phyloP scores from a whole-genome alignment of 129 eudicot species.

The Rutidosis leptorrhynchoides region DNA sequence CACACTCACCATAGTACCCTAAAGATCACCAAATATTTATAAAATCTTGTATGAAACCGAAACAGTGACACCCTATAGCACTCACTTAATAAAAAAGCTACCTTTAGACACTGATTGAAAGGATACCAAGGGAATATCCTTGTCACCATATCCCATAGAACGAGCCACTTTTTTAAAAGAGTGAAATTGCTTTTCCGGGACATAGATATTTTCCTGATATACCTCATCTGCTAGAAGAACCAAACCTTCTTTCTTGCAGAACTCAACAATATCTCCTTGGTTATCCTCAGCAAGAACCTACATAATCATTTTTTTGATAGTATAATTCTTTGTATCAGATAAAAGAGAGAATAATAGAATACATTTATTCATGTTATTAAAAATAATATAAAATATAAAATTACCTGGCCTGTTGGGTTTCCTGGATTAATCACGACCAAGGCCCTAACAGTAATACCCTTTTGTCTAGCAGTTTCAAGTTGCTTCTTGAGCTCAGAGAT shows the following conservation, averaged over 20 bases:
- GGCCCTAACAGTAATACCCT: conserved; percentile 79
- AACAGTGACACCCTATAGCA: background rate
- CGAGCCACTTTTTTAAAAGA: conserved; percentile 93
- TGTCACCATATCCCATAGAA: conserved; percentile 90
- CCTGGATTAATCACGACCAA: conserved; percentile 97
- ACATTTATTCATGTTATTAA: background rate
- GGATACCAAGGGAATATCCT: conserved; percentile 83
- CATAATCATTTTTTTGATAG: background rate
- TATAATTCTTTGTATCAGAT: background rate
- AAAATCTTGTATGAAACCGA: background rate
- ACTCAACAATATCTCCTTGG: conserved; percentile 90
- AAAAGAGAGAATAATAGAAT: background rate
- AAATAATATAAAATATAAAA: background rate
- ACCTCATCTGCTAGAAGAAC: conserved; percentile 99
- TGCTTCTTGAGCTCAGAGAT: conserved; percentile 78
- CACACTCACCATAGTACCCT: conserved; percentile 98
- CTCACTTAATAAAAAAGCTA: conserved; percentile 21
- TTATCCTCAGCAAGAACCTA: conserved; percentile 94
- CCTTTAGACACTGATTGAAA: conserved; percentile 98
- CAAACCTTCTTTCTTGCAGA: conserved; percentile 91
- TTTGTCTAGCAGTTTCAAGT: conserved; percentile 74
- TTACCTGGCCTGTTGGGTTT: conserved; percentile 97
- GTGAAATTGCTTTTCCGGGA: conserved; percentile 82
- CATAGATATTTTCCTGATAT: conserved; percentile 91
- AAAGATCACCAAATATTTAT: background rate